These are phyloP conservation scores for Arabis hirsuta DNA, from an alignment of 345 rosid species.

Conservation along the genomic window DNA sequence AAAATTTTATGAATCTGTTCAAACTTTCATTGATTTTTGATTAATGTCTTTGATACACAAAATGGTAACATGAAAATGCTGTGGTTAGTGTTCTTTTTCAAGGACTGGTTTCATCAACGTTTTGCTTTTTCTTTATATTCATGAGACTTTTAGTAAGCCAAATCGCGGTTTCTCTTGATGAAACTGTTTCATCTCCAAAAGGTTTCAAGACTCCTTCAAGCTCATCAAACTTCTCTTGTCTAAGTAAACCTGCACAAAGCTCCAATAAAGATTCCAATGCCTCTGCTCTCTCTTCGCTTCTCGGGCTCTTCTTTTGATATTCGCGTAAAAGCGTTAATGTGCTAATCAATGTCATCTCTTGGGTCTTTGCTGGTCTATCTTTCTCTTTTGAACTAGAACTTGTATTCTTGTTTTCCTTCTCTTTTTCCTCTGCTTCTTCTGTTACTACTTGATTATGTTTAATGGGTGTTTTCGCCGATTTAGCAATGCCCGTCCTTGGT, in stretches of 20 bases:
- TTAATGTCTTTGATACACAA: constrained; percentile 30
- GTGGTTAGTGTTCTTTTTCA: constrained; percentile 30
- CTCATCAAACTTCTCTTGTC: constrained; percentile 87
- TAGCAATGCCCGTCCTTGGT: constrained; percentile 23
- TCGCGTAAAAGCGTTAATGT: constrained; percentile 40
- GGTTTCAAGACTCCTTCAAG: constrained; percentile 89
- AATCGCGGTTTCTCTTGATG: constrained; percentile 97
- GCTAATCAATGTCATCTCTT: constrained; percentile 44
- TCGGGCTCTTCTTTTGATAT: constrained; percentile 44
- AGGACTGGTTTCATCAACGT: constrained; percentile 35
- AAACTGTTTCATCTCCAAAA: constrained; percentile 88
- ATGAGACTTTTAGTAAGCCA: constrained; percentile 93
- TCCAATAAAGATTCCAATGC: constrained; percentile 94
- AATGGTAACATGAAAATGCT: constrained; percentile 20
- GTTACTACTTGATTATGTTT: constrained; percentile 19
- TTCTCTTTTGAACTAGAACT: constrained; percentile 36
- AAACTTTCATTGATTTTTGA: constrained; percentile 11
- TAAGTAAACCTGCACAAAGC: constrained; percentile 89
- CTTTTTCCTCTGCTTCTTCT: constrained; percentile 38
- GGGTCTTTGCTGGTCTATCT: constrained; percentile 33
- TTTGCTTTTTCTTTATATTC: constrained; percentile 63
- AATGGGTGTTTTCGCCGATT: constrained; percentile 26
- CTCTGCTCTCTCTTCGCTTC: constrained; percentile 78
- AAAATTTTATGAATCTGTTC: neutral
- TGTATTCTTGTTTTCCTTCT: constrained; percentile 30